Evolutionary conservation across 2,329 filamentous ascomycete genomes (phyloP).

Genomic region (Aspergillus puulaauensis): DNA sequence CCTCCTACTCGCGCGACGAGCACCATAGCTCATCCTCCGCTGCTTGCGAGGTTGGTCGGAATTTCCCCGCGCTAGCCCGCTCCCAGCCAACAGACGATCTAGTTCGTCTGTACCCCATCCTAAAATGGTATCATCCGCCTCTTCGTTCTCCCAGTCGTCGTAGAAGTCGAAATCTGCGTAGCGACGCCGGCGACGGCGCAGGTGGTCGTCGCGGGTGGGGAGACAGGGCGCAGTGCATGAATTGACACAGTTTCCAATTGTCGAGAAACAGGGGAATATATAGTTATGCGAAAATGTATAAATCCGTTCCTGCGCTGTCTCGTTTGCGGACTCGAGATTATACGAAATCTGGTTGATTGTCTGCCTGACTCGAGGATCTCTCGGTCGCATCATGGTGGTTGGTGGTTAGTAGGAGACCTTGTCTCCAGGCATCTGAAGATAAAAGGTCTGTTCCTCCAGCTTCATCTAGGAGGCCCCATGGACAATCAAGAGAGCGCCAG

Average conservation of each 20-base stretch:
- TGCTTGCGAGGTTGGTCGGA: constrained; percentile 69
- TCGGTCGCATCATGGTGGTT: constrained; percentile 57
- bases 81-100: constrained; percentile 75
- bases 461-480: constrained; percentile 17
- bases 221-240: constrained; percentile 67
- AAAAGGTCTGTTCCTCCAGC: constrained; percentile 2
- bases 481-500: background rate
- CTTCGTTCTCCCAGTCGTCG: constrained; percentile 85
- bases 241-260: constrained; percentile 65
- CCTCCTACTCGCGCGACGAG: constrained; percentile 58
- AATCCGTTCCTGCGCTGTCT: constrained; percentile 85
- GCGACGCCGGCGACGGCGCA: constrained; percentile 66
- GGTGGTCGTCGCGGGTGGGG: constrained; percentile 71
- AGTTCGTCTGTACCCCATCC: constrained; percentile 83
- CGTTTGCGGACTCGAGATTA: constrained; percentile 85
- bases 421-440: constrained; percentile 1
- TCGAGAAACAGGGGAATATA: constrained; percentile 74
- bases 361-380: constrained; percentile 85
- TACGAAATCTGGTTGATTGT: constrained; percentile 91
- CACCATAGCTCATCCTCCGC: constrained; percentile 87
- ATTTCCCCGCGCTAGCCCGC: constrained; percentile 42
- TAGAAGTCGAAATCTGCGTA: constrained; percentile 94
- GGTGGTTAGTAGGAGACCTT: constrained; percentile 33
- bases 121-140: constrained; percentile 60
- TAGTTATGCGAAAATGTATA: constrained; percentile 88